These are phyloP conservation scores for Fraxinus cuspidata DNA, from an alignment of 257 asterid species.

Conservation along the genomic window DNA sequence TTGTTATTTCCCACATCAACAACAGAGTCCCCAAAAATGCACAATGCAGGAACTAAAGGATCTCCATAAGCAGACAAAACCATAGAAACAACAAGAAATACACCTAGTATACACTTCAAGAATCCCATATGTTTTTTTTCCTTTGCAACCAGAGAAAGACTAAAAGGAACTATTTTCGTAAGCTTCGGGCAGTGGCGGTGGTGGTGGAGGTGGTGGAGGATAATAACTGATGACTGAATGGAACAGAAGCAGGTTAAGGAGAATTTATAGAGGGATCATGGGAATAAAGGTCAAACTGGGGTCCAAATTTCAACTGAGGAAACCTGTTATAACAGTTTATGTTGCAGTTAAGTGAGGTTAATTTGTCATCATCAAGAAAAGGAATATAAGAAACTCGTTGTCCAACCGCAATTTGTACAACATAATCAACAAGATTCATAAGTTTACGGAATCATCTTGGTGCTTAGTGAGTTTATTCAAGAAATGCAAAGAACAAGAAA, in stretches of 20 bases:
- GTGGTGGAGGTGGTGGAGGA: not conserved
- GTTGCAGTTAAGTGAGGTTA: constrained; percentile 27
- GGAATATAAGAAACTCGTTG: not conserved
- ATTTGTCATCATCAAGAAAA: constrained; percentile 23
- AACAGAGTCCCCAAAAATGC: constrained; percentile 82
- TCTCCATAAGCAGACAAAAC: constrained; percentile 40
- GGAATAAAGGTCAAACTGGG: constrained; percentile 18
- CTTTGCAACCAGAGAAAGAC: not conserved
- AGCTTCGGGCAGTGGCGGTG: not conserved
- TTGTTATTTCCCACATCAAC: constrained; percentile 84
- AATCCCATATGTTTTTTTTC: constrained; percentile 35
- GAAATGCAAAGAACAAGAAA: not conserved
- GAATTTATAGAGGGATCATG: constrained; percentile 38
- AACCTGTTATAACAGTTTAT: constrained; percentile 26
- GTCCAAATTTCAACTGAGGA: constrained; percentile 24
- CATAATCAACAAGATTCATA: not conserved
- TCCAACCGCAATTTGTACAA: not conserved
- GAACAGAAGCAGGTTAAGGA: not conserved
- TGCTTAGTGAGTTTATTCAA: not conserved
- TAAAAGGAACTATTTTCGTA: not conserved
- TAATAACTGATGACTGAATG: constrained; percentile 9
- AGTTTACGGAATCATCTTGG: too few relatives aligned
- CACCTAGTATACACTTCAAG: constrained; percentile 27
- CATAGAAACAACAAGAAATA: constrained; percentile 27
- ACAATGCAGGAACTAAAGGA: constrained; percentile 76